Conservation (phyloP, 352 stramenopile species). For the Globisporangium parvum region DNA sequence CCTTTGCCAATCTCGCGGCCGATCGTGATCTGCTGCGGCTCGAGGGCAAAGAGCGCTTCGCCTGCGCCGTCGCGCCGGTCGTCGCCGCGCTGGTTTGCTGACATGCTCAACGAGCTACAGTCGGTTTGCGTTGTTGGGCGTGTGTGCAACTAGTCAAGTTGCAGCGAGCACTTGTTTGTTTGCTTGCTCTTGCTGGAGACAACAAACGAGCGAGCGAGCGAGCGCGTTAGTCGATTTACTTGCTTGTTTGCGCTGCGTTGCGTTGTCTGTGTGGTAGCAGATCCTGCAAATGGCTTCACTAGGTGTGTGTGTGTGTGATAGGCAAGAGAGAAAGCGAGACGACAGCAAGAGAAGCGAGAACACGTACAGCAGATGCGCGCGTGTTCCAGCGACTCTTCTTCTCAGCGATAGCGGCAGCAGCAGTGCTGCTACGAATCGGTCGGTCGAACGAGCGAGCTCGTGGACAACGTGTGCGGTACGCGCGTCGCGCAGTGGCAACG, state of each 20-base stretch:
- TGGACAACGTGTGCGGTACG: too few species aligned
- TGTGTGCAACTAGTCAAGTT: background rate
- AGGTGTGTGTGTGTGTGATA: background rate
- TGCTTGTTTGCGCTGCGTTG: too few species aligned
- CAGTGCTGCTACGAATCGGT: too few species aligned
- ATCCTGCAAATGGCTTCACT: slow-evolving; percentile 12
- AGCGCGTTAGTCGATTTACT: too few species aligned
- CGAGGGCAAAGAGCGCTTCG: slow-evolving; percentile 46
- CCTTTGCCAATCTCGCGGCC: slow-evolving; percentile 81
- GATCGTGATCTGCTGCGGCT: slow-evolving; percentile 57
- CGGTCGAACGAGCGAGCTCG: too few species aligned
- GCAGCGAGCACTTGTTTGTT: background rate
- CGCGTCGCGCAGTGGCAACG: too few species aligned
- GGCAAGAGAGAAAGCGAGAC: background rate
- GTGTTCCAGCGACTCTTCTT: too few species aligned
- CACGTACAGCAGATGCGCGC: too few species aligned
- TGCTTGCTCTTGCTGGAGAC: slow-evolving; percentile 1
- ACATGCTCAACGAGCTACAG: slow-evolving; percentile 13
- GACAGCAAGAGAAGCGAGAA: slow-evolving; percentile 1
- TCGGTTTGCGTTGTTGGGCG: background rate
- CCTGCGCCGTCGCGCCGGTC: slow-evolving; percentile 16
- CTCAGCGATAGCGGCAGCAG: too few species aligned
- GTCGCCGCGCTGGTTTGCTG: slow-evolving; percentile 24
- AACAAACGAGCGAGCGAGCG: too few species aligned
- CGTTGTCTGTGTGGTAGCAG: background rate